Percentiles rank a stretch among this genome's conserved stretches.
Evolutionary conservation across 768 basidiomycete species (phyloP).

Genomic region (Lanmaoa pseudosensibilis): DNA sequence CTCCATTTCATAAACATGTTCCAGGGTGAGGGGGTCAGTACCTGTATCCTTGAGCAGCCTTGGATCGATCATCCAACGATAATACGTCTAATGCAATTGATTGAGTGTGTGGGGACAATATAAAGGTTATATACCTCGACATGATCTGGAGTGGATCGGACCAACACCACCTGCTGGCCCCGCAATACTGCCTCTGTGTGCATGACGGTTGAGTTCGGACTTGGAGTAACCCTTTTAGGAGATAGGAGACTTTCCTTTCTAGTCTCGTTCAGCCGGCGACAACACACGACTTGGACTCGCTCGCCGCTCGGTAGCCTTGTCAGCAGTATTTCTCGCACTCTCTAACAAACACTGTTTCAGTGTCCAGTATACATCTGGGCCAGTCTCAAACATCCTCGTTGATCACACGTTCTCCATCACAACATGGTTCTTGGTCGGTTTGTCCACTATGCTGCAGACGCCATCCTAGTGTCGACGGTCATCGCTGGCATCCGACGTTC

Average conservation of each 20-base stretch:
- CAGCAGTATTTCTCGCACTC: background rate
- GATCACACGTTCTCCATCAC: background rate
- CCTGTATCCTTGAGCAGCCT: constrained; percentile 76
- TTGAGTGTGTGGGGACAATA: background rate
- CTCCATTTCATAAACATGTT: constrained; percentile 90
- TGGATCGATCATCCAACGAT: constrained; percentile 83
- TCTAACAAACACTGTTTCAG: background rate
- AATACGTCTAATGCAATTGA: constrained; percentile 58
- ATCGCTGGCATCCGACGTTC: constrained; percentile 89
- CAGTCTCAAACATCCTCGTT: constrained; percentile 2
- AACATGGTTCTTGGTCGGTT: constrained; percentile 68
- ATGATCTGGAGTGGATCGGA: constrained; percentile 72
- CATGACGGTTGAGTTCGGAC: constrained; percentile 11
- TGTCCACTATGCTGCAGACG: constrained; percentile 82
- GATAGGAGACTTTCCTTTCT: constrained; percentile 23
- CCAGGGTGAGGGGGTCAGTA: constrained; percentile 76
- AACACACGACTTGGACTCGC: background rate
- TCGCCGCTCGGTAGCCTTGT: background rate
- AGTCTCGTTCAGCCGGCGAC: background rate
- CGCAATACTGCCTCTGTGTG: constrained; percentile 47
- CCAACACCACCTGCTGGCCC: constrained; percentile 67
- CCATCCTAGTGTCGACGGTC: constrained; percentile 82
- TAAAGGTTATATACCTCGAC: constrained; percentile 28
- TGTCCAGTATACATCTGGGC: constrained; percentile 1
- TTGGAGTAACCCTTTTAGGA: background rate